Conservation (phyloP, 139 green algal species). For the Chlorella sp. region DNA sequence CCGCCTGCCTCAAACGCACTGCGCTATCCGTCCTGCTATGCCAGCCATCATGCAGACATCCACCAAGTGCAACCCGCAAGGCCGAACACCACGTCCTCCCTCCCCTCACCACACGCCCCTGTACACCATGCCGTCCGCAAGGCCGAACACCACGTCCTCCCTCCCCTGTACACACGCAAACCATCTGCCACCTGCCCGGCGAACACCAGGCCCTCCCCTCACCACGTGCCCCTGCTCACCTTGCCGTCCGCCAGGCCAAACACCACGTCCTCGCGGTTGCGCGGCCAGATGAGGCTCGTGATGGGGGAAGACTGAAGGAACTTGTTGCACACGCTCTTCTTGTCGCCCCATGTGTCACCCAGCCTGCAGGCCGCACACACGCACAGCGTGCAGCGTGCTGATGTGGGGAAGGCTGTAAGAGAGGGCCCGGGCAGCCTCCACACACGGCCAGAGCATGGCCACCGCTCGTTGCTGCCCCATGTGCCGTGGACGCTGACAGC, state of each 20-base stretch:
- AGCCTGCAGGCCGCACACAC: slow-evolving; percentile 19
- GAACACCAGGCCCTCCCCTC: no score
- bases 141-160: slow-evolving; percentile 67
- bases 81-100: slow-evolving; percentile 67
- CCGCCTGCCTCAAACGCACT: no score
- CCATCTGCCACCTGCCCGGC: no score
- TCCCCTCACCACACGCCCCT: not conserved
- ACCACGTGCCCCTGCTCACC: no score
- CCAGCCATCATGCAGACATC: not conserved
- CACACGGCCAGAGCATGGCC: no score
- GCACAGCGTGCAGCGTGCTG: not conserved
- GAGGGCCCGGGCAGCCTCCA: no score
- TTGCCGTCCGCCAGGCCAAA: slow-evolving; percentile 74
- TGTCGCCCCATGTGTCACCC: slow-evolving; percentile 62
- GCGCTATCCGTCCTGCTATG: no score
- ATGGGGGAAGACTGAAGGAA: slow-evolving; percentile 54
- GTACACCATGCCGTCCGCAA: slow-evolving; percentile 59
- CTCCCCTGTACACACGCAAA: no score
- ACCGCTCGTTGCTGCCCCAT: no score
- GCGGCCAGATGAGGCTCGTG: slow-evolving; percentile 64
- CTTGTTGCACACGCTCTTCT: slow-evolving; percentile 90
- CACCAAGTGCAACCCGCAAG: slow-evolving; percentile 58
- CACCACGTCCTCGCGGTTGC: slow-evolving; percentile 49
- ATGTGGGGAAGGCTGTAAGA: not conserved
- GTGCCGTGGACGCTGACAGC: no score